Conservation (phyloP, 75 land plant species). For the Picea sitchensis region DNA sequence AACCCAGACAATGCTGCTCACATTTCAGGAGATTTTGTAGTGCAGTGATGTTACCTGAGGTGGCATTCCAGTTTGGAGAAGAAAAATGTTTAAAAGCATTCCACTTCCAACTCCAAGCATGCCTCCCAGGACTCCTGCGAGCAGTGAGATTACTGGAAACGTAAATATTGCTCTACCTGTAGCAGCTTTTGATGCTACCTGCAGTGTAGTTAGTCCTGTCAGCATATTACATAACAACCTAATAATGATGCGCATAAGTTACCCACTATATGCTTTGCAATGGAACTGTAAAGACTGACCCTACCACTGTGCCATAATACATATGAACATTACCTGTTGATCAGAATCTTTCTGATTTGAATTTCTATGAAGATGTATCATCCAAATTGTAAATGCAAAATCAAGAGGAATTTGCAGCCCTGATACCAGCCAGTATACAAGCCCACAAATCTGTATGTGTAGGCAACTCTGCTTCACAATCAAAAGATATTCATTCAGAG, state of each 20-base stretch:
- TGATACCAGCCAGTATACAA: constrained; percentile 64
- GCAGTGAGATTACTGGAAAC: constrained; percentile 61
- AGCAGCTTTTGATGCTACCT: constrained; percentile 17
- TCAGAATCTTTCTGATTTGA: background rate
- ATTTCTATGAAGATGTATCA: background rate
- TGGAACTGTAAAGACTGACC: background rate
- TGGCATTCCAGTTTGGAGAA: constrained; percentile 69
- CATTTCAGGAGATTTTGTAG: background rate
- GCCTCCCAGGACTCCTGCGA: constrained; percentile 77
- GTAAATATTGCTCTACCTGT: background rate
- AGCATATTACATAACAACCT: constrained; percentile 4
- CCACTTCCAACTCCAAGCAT: constrained; percentile 90
- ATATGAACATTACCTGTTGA: background rate
- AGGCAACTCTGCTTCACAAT: constrained; percentile 37
- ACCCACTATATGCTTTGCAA: background rate
- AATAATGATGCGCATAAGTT: background rate
- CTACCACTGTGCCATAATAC: background rate
- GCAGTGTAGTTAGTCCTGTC: constrained; percentile 7
- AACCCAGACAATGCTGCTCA: too few species aligned
- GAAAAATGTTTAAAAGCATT: constrained; percentile 77
- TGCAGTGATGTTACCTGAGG: constrained; percentile 59
- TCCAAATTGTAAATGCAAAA: constrained; percentile 46
- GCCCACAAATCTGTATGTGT: constrained; percentile 52
- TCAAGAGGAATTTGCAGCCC: constrained; percentile 65
- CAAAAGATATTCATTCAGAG: constrained; percentile 6